Conservation (phyloP, 2,329 filamentous ascomycete genomes). For the Rhytidhysteron rufulum region DNA sequence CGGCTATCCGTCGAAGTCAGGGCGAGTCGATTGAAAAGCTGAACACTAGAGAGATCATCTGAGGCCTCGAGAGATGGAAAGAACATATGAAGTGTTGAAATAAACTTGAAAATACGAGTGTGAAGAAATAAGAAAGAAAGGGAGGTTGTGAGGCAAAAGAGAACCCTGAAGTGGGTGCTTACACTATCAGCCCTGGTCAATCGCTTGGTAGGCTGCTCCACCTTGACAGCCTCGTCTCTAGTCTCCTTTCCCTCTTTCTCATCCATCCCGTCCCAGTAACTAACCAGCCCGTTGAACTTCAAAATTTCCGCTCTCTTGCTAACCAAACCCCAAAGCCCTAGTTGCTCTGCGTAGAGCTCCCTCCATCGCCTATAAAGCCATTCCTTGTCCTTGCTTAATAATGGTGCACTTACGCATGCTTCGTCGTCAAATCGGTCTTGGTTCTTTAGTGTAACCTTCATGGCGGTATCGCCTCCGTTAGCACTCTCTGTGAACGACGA, state of each 20-base stretch:
- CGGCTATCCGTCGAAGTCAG: too few relatives aligned
- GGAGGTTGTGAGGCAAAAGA: not conserved
- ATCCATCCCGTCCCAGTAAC: conserved; percentile 25
- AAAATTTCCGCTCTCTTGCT: conserved; percentile 55
- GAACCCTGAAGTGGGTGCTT: not conserved
- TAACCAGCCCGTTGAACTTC: conserved; percentile 49
- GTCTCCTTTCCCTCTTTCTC: conserved; percentile 12
- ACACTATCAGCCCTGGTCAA: not conserved
- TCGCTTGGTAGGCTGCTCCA: not conserved
- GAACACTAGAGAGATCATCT: too few relatives aligned
- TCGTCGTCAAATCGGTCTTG: conserved; percentile 55
- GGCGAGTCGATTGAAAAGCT: too few relatives aligned
- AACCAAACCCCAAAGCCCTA: conserved; percentile 56
- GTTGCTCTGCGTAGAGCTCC: conserved; percentile 54
- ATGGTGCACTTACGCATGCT: conserved; percentile 41
- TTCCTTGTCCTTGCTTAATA: conserved; percentile 49
- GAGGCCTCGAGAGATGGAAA: too few relatives aligned
- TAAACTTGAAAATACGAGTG: too few relatives aligned
- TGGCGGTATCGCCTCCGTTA: conserved; percentile 14
- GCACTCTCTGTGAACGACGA: conserved; percentile 15
- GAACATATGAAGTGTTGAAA: too few relatives aligned
- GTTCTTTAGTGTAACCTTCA: conserved; percentile 54
- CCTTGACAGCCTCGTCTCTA: not conserved
- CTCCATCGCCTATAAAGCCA: conserved; percentile 52
- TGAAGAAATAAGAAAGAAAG: conserved; percentile 1